Evolutionary conservation across 2,329 filamentous ascomycete species (phyloP).

Genomic region (Apiospora pterosperma): DNA sequence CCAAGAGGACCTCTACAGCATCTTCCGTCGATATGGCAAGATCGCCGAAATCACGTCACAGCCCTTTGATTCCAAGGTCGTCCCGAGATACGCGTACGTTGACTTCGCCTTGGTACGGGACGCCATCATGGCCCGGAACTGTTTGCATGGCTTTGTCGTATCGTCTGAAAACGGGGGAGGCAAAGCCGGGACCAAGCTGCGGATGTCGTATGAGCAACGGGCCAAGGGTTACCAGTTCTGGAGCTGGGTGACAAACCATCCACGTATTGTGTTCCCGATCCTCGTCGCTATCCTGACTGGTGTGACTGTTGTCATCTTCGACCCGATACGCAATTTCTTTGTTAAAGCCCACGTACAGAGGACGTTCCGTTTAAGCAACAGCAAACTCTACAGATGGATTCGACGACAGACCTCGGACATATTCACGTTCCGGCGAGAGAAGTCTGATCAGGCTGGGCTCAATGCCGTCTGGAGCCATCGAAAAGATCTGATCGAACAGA

Average conservation of each 20-base stretch:
- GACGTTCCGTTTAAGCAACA: slow-evolving; percentile 71
- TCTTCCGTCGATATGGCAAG: slow-evolving; percentile 89
- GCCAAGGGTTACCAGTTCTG: slow-evolving; percentile 75
- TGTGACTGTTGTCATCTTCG: slow-evolving; percentile 84
- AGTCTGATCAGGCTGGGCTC: slow-evolving; percentile 65
- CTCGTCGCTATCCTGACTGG: slow-evolving; percentile 78
- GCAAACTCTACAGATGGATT: slow-evolving; percentile 75
- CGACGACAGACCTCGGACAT: slow-evolving; percentile 67
- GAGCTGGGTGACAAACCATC: slow-evolving; percentile 85
- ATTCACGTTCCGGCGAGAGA: slow-evolving; percentile 55
- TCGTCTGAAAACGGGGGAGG: slow-evolving; percentile 68
- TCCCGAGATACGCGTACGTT: slow-evolving; percentile 76
- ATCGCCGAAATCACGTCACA: slow-evolving; percentile 81
- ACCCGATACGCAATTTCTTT: slow-evolving; percentile 91
- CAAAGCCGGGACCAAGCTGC: slow-evolving; percentile 70
- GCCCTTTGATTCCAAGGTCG: slow-evolving; percentile 78
- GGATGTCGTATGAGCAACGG: slow-evolving; percentile 79
- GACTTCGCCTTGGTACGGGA: slow-evolving; percentile 72
- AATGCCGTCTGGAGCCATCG: slow-evolving; percentile 85
- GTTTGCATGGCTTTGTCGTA: slow-evolving; percentile 80
- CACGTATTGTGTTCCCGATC: slow-evolving; percentile 80
- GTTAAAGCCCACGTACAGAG: slow-evolving; percentile 84
- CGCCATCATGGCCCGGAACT: slow-evolving; percentile 87
- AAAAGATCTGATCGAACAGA: slow-evolving; percentile 74
- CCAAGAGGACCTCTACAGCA: slow-evolving; percentile 80